These are phyloP conservation scores for Colletotrichum sp. DNA, from an alignment of 2,329 filamentous ascomycete species.

Conservation along the genomic window DNA sequence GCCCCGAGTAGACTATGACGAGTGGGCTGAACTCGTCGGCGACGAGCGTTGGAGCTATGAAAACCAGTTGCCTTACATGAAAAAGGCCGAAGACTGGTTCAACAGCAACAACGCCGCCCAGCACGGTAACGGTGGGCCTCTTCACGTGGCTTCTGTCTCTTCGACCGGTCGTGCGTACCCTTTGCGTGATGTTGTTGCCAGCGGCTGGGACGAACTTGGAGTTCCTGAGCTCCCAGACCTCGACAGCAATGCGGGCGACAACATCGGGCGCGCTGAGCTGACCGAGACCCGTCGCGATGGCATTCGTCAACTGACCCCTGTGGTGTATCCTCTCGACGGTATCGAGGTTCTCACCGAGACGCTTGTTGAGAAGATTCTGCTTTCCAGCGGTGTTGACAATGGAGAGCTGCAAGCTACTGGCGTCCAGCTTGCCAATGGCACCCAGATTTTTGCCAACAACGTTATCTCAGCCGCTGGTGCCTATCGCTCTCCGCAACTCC, in stretches of 20 bases:
- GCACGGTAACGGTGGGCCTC: slow-evolving; percentile 43
- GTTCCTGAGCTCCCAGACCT: slow-evolving; percentile 28
- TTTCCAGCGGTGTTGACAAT: background rate
- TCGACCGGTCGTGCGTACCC: slow-evolving; percentile 40
- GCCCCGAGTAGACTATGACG: slow-evolving; percentile 46
- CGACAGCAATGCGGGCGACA: slow-evolving; percentile 29
- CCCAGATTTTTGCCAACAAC: slow-evolving; percentile 27
- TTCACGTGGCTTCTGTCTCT: slow-evolving; percentile 34
- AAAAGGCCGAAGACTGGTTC: slow-evolving; percentile 24
- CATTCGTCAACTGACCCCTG: slow-evolving; percentile 27
- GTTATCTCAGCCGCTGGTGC: slow-evolving; percentile 51
- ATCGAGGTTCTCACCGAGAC: slow-evolving; percentile 29
- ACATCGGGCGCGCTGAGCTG: slow-evolving; percentile 37
- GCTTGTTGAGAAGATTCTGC: slow-evolving; percentile 26
- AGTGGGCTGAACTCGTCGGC: slow-evolving; percentile 37
- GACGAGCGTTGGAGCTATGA: slow-evolving; percentile 47
- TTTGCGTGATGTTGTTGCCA: slow-evolving; percentile 36
- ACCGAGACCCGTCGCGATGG: slow-evolving; percentile 28
- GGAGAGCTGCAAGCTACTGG: slow-evolving; percentile 25
- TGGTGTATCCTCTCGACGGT: slow-evolving; percentile 28
- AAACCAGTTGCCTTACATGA: slow-evolving; percentile 27
- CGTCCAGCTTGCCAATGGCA: slow-evolving; percentile 31
- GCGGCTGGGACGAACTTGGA: slow-evolving; percentile 46
- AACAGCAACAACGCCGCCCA: slow-evolving; percentile 34
- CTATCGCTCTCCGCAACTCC: slow-evolving; percentile 56